These are phyloP conservation scores for Plasmopara viticola DNA, from an alignment of 352 stramenopile genomes.

Conservation along the genomic window DNA sequence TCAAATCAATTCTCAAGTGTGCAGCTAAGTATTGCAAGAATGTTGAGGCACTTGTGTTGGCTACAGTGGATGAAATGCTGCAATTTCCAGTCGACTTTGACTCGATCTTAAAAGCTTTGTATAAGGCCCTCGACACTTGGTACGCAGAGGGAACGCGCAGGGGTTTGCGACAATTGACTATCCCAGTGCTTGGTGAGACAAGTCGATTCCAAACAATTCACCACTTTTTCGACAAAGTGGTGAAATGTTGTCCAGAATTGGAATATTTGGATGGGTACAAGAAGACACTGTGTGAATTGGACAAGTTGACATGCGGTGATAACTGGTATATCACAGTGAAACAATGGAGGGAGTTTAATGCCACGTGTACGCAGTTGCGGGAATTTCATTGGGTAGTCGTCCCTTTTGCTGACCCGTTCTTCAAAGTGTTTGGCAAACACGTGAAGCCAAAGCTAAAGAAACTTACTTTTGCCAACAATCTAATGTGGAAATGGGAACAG, in stretches of 20 bases:
- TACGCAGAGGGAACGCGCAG: conserved; percentile 5
- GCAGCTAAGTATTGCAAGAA: conserved; percentile 24
- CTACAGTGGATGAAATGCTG: conserved; percentile 5
- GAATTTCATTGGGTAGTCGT: conserved; percentile 38
- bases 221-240: conserved; percentile 23
- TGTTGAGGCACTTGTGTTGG: conserved; percentile 20
- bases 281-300: conserved; percentile 24
- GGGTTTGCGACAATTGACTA: conserved; percentile 28
- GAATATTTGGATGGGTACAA: conserved; percentile 38
- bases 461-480: conserved; percentile 30
- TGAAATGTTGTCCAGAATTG: conserved; percentile 22
- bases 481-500: conserved; percentile 33
- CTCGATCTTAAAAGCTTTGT: conserved; percentile 21
- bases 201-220: conserved; percentile 15
- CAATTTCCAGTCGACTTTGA: conserved; percentile 10
- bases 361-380: conserved; percentile 24
- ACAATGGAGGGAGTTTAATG: conserved; percentile 33
- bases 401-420: conserved; percentile 36
- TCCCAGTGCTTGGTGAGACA: conserved; percentile 14
- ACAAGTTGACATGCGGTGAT: conserved; percentile 27
- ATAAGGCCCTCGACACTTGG: conserved; percentile 25
- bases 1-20: conserved; percentile 18
- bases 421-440: conserved; percentile 30
- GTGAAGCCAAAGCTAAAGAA: conserved; percentile 27
- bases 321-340: conserved; percentile 22